Evolutionary conservation across 139 green algal genomes (phyloP).

Genomic region (Raphidocelis subcapitata): DNA sequence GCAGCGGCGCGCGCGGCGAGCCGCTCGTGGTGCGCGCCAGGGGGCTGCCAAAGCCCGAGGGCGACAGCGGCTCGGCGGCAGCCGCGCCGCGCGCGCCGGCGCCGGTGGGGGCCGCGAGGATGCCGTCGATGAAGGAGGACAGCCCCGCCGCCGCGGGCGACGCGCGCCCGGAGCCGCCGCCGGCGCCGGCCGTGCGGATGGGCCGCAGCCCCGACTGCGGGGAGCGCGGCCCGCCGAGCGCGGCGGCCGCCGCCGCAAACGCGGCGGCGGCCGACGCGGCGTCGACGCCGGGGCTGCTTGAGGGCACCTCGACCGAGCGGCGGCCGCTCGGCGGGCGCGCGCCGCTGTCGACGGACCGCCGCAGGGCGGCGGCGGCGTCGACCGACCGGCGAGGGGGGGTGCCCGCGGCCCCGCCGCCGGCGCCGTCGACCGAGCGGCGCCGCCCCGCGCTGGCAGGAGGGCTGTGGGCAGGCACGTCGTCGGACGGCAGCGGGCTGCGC

Average conservation of each 20-base stretch:
- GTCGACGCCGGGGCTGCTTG: not conserved
- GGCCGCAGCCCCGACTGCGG: not conserved
- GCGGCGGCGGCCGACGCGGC: no score
- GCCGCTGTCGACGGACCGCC: no score
- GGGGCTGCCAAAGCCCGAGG: no score
- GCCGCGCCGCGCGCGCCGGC: not conserved
- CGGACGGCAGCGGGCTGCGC: not conserved
- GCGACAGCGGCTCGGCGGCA: no score
- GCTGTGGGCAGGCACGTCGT: not conserved
- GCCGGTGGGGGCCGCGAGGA: slow-evolving; percentile 22
- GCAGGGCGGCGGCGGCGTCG: no score
- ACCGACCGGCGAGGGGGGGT: no score
- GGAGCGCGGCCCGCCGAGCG: not conserved
- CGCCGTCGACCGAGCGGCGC: not conserved
- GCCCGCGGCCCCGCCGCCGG: slow-evolving; percentile 4
- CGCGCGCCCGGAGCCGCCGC: not conserved
- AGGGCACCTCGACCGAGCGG: slow-evolving; percentile 11
- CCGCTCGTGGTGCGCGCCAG: no score
- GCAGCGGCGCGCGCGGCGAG: no score
- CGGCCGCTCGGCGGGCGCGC: no score
- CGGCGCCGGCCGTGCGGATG: not conserved
- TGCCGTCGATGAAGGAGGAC: slow-evolving; percentile 11
- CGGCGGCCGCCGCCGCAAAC: not conserved
- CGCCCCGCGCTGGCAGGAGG: slow-evolving; percentile 4
- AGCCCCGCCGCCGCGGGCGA: slow-evolving; percentile 13